These are phyloP conservation scores for Populus tomentosa DNA, from an alignment of 441 rosid species.

Conservation along the genomic window DNA sequence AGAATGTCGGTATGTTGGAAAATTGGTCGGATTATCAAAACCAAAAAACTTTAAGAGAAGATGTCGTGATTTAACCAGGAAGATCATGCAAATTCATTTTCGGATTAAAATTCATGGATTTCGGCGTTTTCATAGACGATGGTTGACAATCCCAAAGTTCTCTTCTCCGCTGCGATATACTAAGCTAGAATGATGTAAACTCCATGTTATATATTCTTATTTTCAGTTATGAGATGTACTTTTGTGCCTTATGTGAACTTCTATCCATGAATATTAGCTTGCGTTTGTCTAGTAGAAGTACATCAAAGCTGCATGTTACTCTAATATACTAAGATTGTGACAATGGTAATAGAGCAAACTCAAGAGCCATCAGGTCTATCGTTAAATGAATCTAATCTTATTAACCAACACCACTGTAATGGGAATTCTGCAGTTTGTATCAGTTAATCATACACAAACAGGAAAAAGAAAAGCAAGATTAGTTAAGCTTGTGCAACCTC, in stretches of 20 bases:
- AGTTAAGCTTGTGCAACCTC: neutral
- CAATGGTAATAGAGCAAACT: neutral
- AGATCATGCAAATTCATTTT: conserved; percentile 51
- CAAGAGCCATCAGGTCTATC: neutral
- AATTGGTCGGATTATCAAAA: conserved; percentile 38
- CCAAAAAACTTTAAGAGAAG: conserved; percentile 37
- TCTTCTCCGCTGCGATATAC: conserved; percentile 43
- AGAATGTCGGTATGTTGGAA: conserved; percentile 35
- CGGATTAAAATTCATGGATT: conserved; percentile 63
- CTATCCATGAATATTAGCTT: neutral
- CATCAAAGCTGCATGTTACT: neutral
- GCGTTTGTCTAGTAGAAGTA: neutral
- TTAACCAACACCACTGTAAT: neutral
- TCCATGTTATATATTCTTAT: neutral
- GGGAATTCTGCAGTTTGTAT: neutral
- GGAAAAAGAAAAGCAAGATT: neutral
- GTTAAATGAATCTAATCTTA: neutral
- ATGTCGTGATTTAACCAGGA: conserved; percentile 41
- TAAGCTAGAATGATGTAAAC: conserved; percentile 36
- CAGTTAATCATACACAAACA: neutral
- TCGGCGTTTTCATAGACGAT: conserved; percentile 47
- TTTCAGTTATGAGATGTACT: neutral
- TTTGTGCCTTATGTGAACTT: neutral
- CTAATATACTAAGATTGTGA: neutral
- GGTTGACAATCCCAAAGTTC: conserved; percentile 50